phyloP scores from a whole-genome alignment of 1,284 basidiomycete species.

The Ceratobasidium sp. region DNA sequence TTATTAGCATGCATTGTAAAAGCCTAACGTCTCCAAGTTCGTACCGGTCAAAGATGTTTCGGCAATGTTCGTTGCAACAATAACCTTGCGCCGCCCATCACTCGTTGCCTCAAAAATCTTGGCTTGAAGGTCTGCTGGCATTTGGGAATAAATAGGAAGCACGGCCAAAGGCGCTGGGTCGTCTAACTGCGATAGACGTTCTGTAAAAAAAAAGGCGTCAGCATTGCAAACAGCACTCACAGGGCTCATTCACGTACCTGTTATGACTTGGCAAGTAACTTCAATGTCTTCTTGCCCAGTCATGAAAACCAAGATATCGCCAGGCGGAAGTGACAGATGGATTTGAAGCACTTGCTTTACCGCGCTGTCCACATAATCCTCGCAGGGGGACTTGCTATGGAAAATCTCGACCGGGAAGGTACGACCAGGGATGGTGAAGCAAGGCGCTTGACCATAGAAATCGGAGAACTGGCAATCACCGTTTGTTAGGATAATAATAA shows the following conservation, averaged over 20 bases:
- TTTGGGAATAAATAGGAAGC: constrained; percentile 98
- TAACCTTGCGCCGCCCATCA: constrained; percentile 96
- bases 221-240: not conserved
- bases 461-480: constrained; percentile 77
- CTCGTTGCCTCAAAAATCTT: constrained; percentile 96
- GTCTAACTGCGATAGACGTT: constrained; percentile 91
- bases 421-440: constrained; percentile 96
- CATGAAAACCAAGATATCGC: constrained; percentile 99
- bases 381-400: constrained; percentile 97
- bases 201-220: constrained; percentile 62
- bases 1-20: constrained; percentile 47
- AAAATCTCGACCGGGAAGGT: constrained; percentile 98
- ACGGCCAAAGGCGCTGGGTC: constrained; percentile 89
- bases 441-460: constrained; percentile 96
- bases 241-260: constrained; percentile 65
- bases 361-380: constrained; percentile 98
- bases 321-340: constrained; percentile 92
- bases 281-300: constrained; percentile 99
- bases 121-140: constrained; percentile 98
- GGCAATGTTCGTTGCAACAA: constrained; percentile 99
- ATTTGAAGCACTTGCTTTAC: constrained; percentile 99
- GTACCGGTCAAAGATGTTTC: constrained; percentile 95
- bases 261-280: constrained; percentile 90
- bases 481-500: not conserved
- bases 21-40: constrained; percentile 48